phyloP scores from a whole-genome alignment of 805 yeast species.

The Tanozyma kutaoensis region DNA sequence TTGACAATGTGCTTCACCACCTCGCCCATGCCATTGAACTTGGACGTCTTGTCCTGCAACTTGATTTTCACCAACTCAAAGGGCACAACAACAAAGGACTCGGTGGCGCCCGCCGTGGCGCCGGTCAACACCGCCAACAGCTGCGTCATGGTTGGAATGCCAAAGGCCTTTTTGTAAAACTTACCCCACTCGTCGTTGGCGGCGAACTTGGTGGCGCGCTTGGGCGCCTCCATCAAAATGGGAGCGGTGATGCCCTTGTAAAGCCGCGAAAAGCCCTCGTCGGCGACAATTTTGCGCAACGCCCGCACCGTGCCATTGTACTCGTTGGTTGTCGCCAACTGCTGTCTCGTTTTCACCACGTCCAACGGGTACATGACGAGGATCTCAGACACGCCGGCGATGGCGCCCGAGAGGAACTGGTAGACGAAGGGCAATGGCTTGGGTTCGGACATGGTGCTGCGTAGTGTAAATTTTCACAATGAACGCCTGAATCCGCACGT shows the following conservation, averaged over 20 bases:
- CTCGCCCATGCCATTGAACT: constrained; percentile 74
- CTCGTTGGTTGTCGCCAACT: constrained; percentile 49
- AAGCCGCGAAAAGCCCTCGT: constrained; percentile 73
- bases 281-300: constrained; percentile 65
- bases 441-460: constrained; percentile 16
- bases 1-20: constrained; percentile 62
- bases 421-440: constrained; percentile 65
- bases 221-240: constrained; percentile 97
- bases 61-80: constrained; percentile 93
- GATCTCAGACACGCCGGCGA: constrained; percentile 87
- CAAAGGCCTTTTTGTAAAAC: constrained; percentile 61
- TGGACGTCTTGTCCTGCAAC: constrained; percentile 78
- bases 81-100: constrained; percentile 94
- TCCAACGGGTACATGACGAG: constrained; percentile 93
- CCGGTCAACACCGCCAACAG: constrained; percentile 83
- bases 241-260: constrained; percentile 96
- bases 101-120: constrained; percentile 97
- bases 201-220: constrained; percentile 96
- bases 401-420: constrained; percentile 86
- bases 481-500: no score
- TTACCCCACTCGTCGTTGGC: constrained; percentile 96
- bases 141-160: constrained; percentile 59
- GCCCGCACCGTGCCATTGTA: constrained; percentile 82
- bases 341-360: constrained; percentile 94
- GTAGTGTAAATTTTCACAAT: no score